These are phyloP conservation scores for Penicillium waksmanii DNA, from an alignment of 495 filamentous ascomycete genomes.

Conservation along the genomic window DNA sequence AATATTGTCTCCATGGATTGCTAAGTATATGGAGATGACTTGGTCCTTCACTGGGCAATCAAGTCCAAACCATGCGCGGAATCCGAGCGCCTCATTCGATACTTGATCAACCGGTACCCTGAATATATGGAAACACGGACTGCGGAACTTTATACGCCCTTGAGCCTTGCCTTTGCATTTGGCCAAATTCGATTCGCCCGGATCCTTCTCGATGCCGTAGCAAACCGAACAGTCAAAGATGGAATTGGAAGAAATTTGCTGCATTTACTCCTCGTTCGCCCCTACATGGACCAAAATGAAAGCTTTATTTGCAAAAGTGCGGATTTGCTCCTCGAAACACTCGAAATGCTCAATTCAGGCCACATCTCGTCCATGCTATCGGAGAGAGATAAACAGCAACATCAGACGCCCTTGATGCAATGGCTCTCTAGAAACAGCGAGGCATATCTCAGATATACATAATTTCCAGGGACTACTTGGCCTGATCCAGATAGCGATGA, in stretches of 20 bases:
- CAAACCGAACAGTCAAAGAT: background rate
- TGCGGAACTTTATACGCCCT: background rate
- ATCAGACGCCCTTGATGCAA: background rate
- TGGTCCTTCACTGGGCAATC: constrained; percentile 1
- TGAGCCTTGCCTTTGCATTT: background rate
- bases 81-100: background rate
- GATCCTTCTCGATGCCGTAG: background rate
- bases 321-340: background rate
- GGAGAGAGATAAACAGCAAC: background rate
- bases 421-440: background rate
- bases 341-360: background rate
- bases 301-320: background rate
- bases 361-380: background rate
- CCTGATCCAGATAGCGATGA: background rate
- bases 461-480: background rate
- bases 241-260: background rate
- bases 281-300: background rate
- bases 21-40: background rate
- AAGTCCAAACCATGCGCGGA: background rate
- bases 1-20: too few species aligned
- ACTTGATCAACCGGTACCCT: background rate
- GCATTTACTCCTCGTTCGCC: background rate
- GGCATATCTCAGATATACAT: background rate
- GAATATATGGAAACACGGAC: background rate
- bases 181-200: background rate